Evolutionary conservation across 2,329 filamentous ascomycete genomes (phyloP), one percentile per base, ranked within the genome.

Genomic region (Annulohypoxylon truncatum): DNA sequence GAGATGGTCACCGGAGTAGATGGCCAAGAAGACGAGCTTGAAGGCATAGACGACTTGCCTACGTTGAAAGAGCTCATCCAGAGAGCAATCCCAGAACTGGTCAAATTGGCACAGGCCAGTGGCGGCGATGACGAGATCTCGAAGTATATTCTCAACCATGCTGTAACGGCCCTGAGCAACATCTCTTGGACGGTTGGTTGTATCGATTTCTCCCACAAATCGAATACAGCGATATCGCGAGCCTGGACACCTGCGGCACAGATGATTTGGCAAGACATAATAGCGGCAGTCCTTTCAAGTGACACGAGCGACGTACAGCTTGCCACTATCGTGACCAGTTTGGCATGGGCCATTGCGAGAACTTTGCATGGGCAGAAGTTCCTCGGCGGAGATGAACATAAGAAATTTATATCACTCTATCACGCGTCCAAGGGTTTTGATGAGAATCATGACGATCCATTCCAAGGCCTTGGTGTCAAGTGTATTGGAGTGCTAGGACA

Each of bases 401-500:
- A 82, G 66, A 88, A 85, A 69, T 90, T 91, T 78, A 89, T 91
- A 72, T 81, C 88, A 9, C 81, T 91, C 22, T 90, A 90, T 76
- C 85, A 88, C 52, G 87, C 87, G 22, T 87, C 87, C 20, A 84
- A 81, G 72, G 76, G 64, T 66, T 71, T 82, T 22, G 77, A 74
- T 33, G 72, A 73, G 54, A 70, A 72, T 22, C 50, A 73, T 2
- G 77, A 82, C 6, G 88, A 90, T 67, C 85, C 87, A 26, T 88
- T 90, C 78, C 87, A 88, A 75, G 81, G 82, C 35, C 82, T 91
- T 2, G 84, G 87, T 26, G 87, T 90, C 68, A 91, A 90, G 79
- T 90, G 87, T 72, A 82, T 91, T 68, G 89, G 89, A 57, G 87
- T 90, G 5, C 82, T 91, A 9, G 89, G 89, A 64, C 86, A 88